A percentile compares a stretch with the other conserved stretches of the same genome.
Evolutionary conservation across 805 yeast genomes (phyloP).

Genomic region (Yarrowia porcina): DNA sequence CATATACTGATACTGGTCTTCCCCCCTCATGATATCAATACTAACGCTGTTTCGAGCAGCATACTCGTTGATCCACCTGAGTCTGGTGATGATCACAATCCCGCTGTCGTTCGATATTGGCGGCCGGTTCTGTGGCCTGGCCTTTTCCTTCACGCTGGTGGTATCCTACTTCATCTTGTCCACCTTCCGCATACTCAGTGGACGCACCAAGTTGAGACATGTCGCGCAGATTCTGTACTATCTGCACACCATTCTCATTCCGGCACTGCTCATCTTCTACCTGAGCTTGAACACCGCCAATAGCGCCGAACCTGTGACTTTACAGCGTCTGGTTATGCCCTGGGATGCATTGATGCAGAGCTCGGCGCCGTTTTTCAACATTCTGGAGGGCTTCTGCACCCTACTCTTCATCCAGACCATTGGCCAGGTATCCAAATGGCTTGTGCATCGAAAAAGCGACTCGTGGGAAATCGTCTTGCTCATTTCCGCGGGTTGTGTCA

Average conservation of each 20-base stretch:
- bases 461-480: slow-evolving; percentile 75
- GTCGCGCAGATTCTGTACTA: slow-evolving; percentile 54
- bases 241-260: slow-evolving; percentile 76
- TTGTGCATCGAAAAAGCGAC: slow-evolving; percentile 61
- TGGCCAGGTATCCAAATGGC: slow-evolving; percentile 76
- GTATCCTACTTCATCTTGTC: slow-evolving; percentile 69
- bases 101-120: slow-evolving; percentile 95
- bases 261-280: slow-evolving; percentile 67
- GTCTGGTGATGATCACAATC: slow-evolving; percentile 71
- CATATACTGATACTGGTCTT: not conserved
- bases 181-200: slow-evolving; percentile 56
- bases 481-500: slow-evolving; percentile 65
- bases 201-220: slow-evolving; percentile 40
- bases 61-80: slow-evolving; percentile 49
- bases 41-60: slow-evolving; percentile 16
- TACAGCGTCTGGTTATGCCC: slow-evolving; percentile 45
- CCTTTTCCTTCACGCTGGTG: slow-evolving; percentile 73
- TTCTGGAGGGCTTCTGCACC: slow-evolving; percentile 90
- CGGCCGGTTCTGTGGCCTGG: slow-evolving; percentile 83
- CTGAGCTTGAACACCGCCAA: slow-evolving; percentile 29
- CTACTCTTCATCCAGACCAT: slow-evolving; percentile 86
- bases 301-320: not conserved
- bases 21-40: not conserved
- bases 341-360: slow-evolving; percentile 74
- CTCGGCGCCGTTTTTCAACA: slow-evolving; percentile 84